A percentile compares a stretch with the other conserved stretches of the same genome.
These are phyloP conservation scores for Glarea lozoyensis DNA, from an alignment of 495 filamentous ascomycete genomes.

Conservation along the genomic window DNA sequence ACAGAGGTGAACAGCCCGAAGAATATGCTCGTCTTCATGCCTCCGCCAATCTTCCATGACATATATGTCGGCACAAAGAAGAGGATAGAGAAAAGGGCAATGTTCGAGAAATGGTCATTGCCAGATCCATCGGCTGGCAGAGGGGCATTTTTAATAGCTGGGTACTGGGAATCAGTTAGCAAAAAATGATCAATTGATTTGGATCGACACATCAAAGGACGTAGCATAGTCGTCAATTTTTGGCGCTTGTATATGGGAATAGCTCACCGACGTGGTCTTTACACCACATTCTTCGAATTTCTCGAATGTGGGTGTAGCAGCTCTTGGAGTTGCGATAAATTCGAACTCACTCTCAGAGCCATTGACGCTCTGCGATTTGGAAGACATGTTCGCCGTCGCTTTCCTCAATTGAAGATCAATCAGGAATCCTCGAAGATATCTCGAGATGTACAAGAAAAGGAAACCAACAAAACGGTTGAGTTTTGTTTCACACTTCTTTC, in stretches of 20 bases:
- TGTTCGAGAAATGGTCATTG: slow-evolving; percentile 61
- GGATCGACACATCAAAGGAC: not conserved
- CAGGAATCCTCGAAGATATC: slow-evolving; percentile 6
- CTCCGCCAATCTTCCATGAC: slow-evolving; percentile 59
- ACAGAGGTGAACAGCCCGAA: slow-evolving; percentile 54
- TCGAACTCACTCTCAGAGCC: slow-evolving; percentile 50
- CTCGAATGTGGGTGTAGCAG: slow-evolving; percentile 44
- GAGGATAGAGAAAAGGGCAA: slow-evolving; percentile 48
- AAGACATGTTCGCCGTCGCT: slow-evolving; percentile 18
- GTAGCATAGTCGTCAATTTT: slow-evolving; percentile 1
- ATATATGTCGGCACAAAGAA: slow-evolving; percentile 56
- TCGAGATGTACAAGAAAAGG: no score
- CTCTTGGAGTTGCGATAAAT: slow-evolving; percentile 70
- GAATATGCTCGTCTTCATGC: slow-evolving; percentile 63
- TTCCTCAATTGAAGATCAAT: slow-evolving; percentile 7
- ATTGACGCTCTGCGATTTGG: slow-evolving; percentile 20
- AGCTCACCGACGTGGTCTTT: slow-evolving; percentile 58
- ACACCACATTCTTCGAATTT: slow-evolving; percentile 64
- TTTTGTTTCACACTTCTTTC: slow-evolving; percentile 3
- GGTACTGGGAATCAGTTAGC: slow-evolving; percentile 45
- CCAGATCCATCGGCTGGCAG: slow-evolving; percentile 69
- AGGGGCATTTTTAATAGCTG: slow-evolving; percentile 72
- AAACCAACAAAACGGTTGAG: no score
- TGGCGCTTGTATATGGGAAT: not conserved
- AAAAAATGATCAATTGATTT: slow-evolving; percentile 14